A percentile compares a stretch with the other conserved stretches of the same genome.
These are phyloP conservation scores for Parastagonospora avenae DNA, from an alignment of 2,329 filamentous ascomycete species.

Conservation along the genomic window DNA sequence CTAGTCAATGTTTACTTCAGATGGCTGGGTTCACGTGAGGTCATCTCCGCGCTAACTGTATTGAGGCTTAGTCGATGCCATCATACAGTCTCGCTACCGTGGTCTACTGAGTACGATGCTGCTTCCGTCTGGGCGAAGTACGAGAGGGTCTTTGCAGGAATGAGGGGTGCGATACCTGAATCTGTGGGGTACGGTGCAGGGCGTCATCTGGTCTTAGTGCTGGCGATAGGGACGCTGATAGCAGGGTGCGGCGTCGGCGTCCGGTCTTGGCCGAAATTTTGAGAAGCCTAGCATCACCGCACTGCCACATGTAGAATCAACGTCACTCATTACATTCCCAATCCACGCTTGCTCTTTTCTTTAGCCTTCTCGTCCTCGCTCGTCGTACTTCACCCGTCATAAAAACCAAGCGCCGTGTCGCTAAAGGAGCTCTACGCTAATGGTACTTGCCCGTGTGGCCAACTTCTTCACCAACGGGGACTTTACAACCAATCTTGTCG, in stretches of 20 bases:
- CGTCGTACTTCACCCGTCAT: neutral
- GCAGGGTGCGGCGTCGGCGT: constrained; percentile 14
- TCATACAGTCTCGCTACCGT: neutral
- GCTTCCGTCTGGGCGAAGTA: neutral
- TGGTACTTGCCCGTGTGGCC: constrained; percentile 58
- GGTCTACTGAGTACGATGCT: neutral
- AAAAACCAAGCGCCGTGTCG: constrained; percentile 10
- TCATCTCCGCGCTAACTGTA: constrained; percentile 12
- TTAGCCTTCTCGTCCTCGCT: constrained; percentile 3
- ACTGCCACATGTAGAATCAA: constrained; percentile 19
- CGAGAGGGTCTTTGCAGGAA: neutral
- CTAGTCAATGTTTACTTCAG: constrained; percentile 26
- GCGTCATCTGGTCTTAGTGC: constrained; percentile 23
- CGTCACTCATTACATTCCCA: constrained; percentile 28
- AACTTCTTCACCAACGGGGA: constrained; percentile 51
- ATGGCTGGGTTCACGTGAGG: constrained; percentile 28
- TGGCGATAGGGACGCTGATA: constrained; percentile 17
- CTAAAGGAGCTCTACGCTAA: constrained; percentile 41
- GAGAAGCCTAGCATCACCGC: constrained; percentile 18
- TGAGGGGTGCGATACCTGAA: neutral
- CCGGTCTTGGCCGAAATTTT: constrained; percentile 41
- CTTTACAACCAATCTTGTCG: constrained; percentile 39
- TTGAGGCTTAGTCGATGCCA: neutral
- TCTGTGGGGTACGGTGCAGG: constrained; percentile 4
- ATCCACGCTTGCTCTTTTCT: constrained; percentile 6